Evolutionary conservation across 176 grass and related monocot species (phyloP), one percentile per base, ranked within the genome.

Genomic region (Triticum turgidum): DNA sequence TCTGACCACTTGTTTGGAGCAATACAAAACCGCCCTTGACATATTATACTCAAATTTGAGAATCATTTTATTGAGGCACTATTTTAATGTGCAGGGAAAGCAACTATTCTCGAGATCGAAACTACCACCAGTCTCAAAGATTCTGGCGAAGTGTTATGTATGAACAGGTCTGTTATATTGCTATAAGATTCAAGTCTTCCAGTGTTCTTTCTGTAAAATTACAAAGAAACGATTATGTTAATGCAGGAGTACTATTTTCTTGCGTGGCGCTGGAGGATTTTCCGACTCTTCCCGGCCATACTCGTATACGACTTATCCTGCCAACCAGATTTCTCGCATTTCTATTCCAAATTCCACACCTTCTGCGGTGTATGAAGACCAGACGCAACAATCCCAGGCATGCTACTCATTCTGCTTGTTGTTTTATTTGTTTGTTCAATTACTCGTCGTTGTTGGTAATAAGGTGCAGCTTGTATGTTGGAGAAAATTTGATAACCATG

Each of bases 191-290:
- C 22, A 0, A 49, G 29, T 41, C 63, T 76, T n/a, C 61, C 69
- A 63, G 9, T 51, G 30, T 30, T 8, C 12, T 38, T 44, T 69
- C 24, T 18, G 67, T 65, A 29, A 70, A 63, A n/a, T 13, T 83
- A n/a, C 12, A 70, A 80, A 63, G 47, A 58, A 73, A 18, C 15
- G 29, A 27, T 49, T 5, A 3, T 77, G 9, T 89, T 86, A 76
- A 70, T 69, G 73, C 84, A 98, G 96, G 90, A 98, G 92, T 83
- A 91, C 91, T 73, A 69, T 98, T 47, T 98, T 88, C 84, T 84
- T 98, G 47, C 93, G 92, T 74, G 93, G 90, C 85, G 90, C 92
- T 82, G 96, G 96, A 88, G 96, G 93, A n/a, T 98, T 98, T 90
- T 96, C 96, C 58, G 92, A 95, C 34, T 86, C 91, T 67, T 90